phyloP scores from a whole-genome alignment of 176 grass and related monocot genomes.

The sorghum (Sorghum bicolor) region Sorghum_bicolor_NCBIv3 NC_012876.2:63637501-63638000 shows the following conservation, averaged over 20 bases:
- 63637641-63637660: conserved; percentile 29
- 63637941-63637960: neutral
- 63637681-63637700: conserved; percentile 47
- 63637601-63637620: conserved; percentile 43
- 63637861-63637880: conserved; percentile 22
- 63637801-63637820: conserved; percentile 38
- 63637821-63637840: conserved; percentile 4
- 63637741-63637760: conserved; percentile 44
- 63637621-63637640: conserved; percentile 66
- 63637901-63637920: conserved; percentile 4
- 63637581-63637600: conserved; percentile 47
- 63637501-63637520: conserved; percentile 60
- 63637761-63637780: conserved; percentile 2
- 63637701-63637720: conserved; percentile 36
- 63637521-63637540: conserved; percentile 60
- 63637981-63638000: neutral
- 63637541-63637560: conserved; percentile 51
- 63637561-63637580: neutral
- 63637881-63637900: conserved; percentile 34
- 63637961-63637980: neutral
- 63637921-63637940: neutral
- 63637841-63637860: neutral
- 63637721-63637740: neutral
- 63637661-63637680: conserved; percentile 73
- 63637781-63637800: neutral